Percentiles rank a stretch among this genome's conserved stretches.
Conservation (phyloP, 2,329 filamentous ascomycete genomes). For the Fusarium protoensiforme region DNA sequence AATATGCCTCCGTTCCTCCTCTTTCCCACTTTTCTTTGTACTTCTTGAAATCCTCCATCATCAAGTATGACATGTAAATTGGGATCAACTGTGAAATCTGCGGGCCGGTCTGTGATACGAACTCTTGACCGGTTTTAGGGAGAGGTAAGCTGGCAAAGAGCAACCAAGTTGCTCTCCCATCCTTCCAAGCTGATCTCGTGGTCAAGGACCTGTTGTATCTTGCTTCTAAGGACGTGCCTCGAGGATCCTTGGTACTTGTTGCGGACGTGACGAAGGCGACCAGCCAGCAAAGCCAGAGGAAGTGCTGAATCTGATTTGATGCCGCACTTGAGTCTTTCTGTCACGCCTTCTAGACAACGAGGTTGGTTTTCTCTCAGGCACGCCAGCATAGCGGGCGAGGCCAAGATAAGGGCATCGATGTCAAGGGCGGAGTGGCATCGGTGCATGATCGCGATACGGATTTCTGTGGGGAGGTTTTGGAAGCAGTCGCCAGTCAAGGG, state of each 20-base stretch:
- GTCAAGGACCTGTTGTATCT: neutral
- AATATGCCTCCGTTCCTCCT: neutral
- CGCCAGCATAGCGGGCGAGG: neutral
- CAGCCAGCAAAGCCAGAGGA: neutral
- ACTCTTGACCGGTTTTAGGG: neutral
- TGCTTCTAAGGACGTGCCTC: neutral
- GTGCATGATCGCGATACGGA: neutral
- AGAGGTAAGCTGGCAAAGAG: neutral
- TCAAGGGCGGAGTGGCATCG: neutral
- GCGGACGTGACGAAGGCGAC: neutral
- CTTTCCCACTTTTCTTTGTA: neutral
- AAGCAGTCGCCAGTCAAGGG: neutral
- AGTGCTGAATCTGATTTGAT: neutral
- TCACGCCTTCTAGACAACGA: neutral
- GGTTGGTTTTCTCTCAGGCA: neutral
- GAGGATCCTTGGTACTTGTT: neutral
- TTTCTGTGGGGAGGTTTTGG: neutral
- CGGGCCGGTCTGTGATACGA: neutral
- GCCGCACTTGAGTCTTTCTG: neutral
- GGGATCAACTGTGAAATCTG: neutral
- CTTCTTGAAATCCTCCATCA: neutral
- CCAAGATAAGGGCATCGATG: neutral
- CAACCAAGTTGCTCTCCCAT: neutral
- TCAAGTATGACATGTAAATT: neutral
- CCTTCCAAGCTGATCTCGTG: neutral